phyloP scores from a whole-genome alignment of 2,329 filamentous ascomycete genomes.

The Apiospora pterosperma region DNA sequence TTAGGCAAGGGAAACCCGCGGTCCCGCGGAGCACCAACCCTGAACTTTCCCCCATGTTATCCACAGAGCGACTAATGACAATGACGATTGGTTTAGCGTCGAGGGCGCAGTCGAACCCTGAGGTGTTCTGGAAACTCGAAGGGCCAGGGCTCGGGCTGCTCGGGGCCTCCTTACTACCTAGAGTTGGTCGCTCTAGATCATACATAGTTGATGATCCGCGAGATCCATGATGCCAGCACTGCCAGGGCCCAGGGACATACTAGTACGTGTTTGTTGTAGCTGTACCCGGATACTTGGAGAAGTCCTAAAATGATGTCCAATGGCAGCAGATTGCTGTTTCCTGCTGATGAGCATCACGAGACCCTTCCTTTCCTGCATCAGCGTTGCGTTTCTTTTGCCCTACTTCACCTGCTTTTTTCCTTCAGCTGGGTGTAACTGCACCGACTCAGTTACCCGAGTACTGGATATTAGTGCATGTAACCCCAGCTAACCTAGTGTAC shows the following conservation, averaged over 20 bases:
- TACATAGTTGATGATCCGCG: slow-evolving; percentile 1
- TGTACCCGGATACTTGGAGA: slow-evolving; percentile 2
- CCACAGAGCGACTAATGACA: not conserved
- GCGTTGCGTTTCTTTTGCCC: too few relatives aligned
- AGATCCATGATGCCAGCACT: slow-evolving; percentile 1
- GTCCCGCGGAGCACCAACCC: not conserved
- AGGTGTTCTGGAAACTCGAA: not conserved
- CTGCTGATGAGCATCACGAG: not conserved
- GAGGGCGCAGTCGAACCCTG: not conserved
- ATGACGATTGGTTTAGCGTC: not conserved
- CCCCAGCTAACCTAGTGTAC: too few relatives aligned
- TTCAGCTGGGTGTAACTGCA: too few relatives aligned
- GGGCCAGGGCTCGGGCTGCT: not conserved
- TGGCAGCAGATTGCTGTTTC: not conserved
- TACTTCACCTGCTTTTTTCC: not conserved
- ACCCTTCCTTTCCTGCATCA: not conserved
- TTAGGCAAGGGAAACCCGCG: not conserved
- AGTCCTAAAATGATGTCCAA: slow-evolving; percentile 2
- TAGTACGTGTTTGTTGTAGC: too few relatives aligned
- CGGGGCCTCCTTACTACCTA: not conserved
- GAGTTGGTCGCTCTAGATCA: not conserved
- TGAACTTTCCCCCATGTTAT: not conserved
- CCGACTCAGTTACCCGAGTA: too few relatives aligned
- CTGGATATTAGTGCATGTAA: too few relatives aligned
- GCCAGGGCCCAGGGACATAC: too few relatives aligned